Evolutionary conservation across 495 filamentous ascomycete species (phyloP).

Genomic region (Podospora pseudoanserina): DNA sequence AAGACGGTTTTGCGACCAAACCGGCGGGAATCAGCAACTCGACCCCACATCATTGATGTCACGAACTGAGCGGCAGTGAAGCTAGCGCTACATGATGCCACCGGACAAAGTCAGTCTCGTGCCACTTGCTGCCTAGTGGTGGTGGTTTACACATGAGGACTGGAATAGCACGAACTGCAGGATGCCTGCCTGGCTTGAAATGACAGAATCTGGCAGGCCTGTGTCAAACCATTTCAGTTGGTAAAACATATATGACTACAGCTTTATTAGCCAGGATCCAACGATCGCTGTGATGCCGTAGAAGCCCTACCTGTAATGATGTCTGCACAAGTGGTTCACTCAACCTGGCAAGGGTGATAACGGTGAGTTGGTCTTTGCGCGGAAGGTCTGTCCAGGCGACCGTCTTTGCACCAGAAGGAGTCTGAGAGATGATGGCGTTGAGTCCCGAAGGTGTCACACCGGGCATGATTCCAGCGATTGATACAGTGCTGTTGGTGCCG

Average conservation of each 20-base stretch:
- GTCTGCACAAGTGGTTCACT: conserved; percentile 79
- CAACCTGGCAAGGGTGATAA: conserved; percentile 69
- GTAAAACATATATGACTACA: conserved; percentile 69
- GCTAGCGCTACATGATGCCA: conserved; percentile 43
- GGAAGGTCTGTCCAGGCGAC: conserved; percentile 70
- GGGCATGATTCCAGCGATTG: neutral
- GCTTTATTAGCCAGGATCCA: conserved; percentile 13
- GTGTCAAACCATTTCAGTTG: conserved; percentile 69
- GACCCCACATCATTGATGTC: conserved; percentile 82
- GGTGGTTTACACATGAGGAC: neutral
- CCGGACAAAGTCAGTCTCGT: conserved; percentile 1
- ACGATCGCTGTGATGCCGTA: neutral
- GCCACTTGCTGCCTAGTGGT: neutral
- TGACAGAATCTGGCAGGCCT: conserved; percentile 60
- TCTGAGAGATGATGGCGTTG: neutral
- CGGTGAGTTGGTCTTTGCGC: conserved; percentile 67
- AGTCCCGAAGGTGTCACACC: neutral
- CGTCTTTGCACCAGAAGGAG: conserved; percentile 24
- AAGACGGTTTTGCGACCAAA: conserved; percentile 74
- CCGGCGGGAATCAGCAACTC: conserved; percentile 65
- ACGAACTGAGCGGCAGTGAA: conserved; percentile 82
- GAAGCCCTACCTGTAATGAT: conserved; percentile 53
- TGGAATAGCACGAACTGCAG: conserved; percentile 45
- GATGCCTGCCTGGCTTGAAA: conserved; percentile 74
- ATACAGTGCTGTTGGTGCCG: neutral